Conservation (phyloP, 2,329 filamentous ascomycete species). For the Paecilomyces variotii region DNA sequence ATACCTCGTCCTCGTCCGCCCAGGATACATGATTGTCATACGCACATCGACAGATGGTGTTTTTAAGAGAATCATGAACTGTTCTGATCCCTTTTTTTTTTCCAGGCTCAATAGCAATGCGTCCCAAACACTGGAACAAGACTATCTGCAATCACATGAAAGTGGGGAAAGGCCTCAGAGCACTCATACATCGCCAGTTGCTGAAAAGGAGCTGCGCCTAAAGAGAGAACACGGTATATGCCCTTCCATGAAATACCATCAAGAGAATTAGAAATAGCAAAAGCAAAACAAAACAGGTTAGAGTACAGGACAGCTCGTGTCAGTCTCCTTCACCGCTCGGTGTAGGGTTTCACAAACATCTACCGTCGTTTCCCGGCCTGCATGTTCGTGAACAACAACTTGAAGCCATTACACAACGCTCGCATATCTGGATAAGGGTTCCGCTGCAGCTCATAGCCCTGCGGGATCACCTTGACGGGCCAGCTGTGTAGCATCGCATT, state of each 20-base stretch:
- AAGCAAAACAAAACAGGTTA: conserved; percentile 11
- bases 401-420: conserved; percentile 94
- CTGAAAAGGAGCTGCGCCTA: not conserved
- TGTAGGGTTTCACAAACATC: not conserved
- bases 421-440: conserved; percentile 91
- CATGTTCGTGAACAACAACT: conserved; percentile 69
- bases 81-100: not conserved
- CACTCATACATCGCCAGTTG: not conserved
- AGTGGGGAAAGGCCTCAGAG: not conserved
- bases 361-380: conserved; percentile 27
- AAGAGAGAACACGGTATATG: not conserved
- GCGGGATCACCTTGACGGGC: conserved; percentile 83
- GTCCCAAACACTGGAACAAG: not conserved
- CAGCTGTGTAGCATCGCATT: conserved; percentile 66
- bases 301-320: conserved; percentile 8
- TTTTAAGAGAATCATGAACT: not conserved
- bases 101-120: not conserved
- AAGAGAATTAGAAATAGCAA: conserved; percentile 8
- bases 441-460: conserved; percentile 84
- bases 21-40: not conserved
- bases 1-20: not conserved
- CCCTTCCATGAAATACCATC: not conserved
- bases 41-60: not conserved
- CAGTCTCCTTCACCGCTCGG: conserved; percentile 2
- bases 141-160: not conserved